Percentiles rank a stretch among this genome's conserved stretches.
Evolutionary conservation across 306 rosid genomes (phyloP).

Genomic region (Parietaria judaica): DNA sequence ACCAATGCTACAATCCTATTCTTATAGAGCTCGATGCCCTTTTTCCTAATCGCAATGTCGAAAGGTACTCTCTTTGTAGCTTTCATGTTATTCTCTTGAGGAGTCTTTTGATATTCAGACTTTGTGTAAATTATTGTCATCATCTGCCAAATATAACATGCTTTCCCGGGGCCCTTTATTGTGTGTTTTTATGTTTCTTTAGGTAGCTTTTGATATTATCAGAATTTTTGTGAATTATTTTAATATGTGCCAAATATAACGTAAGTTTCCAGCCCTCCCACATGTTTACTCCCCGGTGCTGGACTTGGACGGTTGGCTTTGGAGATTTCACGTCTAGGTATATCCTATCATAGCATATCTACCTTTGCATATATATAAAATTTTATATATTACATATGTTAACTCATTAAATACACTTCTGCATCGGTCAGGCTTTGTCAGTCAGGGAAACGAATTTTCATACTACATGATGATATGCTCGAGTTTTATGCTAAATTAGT

Average conservation of each 20-base stretch:
- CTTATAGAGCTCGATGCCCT: slow-evolving; percentile 74
- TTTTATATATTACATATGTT: slow-evolving; percentile 9
- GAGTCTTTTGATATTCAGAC: slow-evolving; percentile 13
- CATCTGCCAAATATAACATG: slow-evolving; percentile 20
- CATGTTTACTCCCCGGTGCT: slow-evolving; percentile 99
- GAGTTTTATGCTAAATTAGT: slow-evolving; percentile 91
- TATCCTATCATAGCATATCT: neutral
- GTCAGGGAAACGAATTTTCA: slow-evolving; percentile 98
- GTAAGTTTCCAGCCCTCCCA: slow-evolving; percentile 64
- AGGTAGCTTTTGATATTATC: slow-evolving; percentile 7
- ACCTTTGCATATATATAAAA: slow-evolving; percentile 3
- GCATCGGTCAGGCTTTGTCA: slow-evolving; percentile 63
- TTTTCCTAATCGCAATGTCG: slow-evolving; percentile 55
- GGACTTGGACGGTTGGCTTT: slow-evolving; percentile 97
- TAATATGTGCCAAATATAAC: slow-evolving; percentile 18
- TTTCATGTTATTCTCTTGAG: slow-evolving; percentile 2
- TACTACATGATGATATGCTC: slow-evolving; percentile 99
- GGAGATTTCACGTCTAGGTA: slow-evolving; percentile 88
- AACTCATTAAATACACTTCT: slow-evolving; percentile 14
- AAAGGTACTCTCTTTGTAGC: slow-evolving; percentile 35
- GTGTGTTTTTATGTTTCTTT: neutral
- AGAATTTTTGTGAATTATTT: slow-evolving; percentile 1
- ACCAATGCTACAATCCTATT: slow-evolving; percentile 89
- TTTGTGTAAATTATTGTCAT: neutral
- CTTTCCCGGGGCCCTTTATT: slow-evolving; percentile 2